A percentile compares a stretch with the other conserved stretches of the same genome.
phyloP scores from a whole-genome alignment of 2,329 filamentous ascomycete genomes.

The Aspergillus sp. region DNA sequence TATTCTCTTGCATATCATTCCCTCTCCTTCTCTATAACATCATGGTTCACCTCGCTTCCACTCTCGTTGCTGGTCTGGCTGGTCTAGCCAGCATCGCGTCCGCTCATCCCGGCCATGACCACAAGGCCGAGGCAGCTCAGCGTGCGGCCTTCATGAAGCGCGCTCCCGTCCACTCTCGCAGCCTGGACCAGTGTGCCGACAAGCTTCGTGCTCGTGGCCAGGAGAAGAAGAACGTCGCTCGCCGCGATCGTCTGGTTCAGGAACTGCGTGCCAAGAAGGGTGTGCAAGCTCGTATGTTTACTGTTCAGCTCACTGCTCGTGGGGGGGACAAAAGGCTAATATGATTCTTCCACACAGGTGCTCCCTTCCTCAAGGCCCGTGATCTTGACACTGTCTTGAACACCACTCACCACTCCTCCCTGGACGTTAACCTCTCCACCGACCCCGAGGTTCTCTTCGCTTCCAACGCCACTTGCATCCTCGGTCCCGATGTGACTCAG shows the following conservation, averaged over 20 bases:
- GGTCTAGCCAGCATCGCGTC: constrained; percentile 27
- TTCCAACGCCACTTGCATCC: constrained; percentile 44
- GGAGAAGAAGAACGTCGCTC: constrained; percentile 44
- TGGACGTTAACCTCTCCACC: constrained; percentile 21
- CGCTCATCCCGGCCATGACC: constrained; percentile 53
- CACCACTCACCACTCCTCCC: constrained; percentile 41
- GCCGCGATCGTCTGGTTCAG: constrained; percentile 44
- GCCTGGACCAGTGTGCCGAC: constrained; percentile 49
- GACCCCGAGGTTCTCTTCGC: constrained; percentile 29
- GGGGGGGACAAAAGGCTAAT: background rate
- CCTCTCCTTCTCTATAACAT: background rate
- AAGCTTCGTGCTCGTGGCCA: constrained; percentile 50
- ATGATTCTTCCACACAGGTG: constrained; percentile 7
- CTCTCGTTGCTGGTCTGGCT: constrained; percentile 22
- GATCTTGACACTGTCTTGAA: constrained; percentile 36
- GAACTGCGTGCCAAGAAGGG: constrained; percentile 46
- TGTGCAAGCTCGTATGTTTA: constrained; percentile 25
- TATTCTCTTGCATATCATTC: background rate
- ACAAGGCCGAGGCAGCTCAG: constrained; percentile 50
- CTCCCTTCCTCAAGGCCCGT: constrained; percentile 30
- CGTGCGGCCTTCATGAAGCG: constrained; percentile 48
- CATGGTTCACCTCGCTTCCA: constrained; percentile 19
- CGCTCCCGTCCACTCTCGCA: constrained; percentile 38
- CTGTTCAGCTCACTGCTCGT: background rate
- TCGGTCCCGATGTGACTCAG: constrained; percentile 54